Base-by-base conservation (phyloP, 2,329 filamentous ascomycete genomes). In the Fusarium incarnatum region DNA sequence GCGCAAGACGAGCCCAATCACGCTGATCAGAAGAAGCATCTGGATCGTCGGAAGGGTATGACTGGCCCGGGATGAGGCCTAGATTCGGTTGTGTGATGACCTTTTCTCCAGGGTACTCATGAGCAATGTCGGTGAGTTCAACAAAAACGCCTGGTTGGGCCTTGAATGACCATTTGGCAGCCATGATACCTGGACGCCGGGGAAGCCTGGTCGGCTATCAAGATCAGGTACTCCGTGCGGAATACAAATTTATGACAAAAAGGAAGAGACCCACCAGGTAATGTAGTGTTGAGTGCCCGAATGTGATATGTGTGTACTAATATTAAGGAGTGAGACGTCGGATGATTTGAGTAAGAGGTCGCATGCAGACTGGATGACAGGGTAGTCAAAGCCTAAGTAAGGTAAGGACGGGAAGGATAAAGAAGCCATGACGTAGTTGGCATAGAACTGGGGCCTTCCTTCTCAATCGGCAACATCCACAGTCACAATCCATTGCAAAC, bases 1-100 rank as follows among this genome's bases (percentile, higher is more conserved):
- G 71, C 3, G 79, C 73, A 37, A 89, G 84, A 16, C 85, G 81
- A 57, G 81, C 79, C 88, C 88, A 90, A 67, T 85, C 85, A 2
- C 82, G 85, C 41, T 81, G 74, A 63, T 73, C 66, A 5, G 52
- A 23, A 1, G 64, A 23, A 1, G 64, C 41, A 18, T 59, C 49
- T 30, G 70, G 66, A 12, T 72, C 63, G 65, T 86, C 83, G 44
- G 78, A 80, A 5, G 83, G 80, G 64, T 87, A 87, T 47, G 67
- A 50, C 4, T 80, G 79, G 23, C 81, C 82, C 56, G 85, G 80
- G 40, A 88, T 82, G 15, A 89, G 79, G 22, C 86, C 87, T 30
- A 89, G 85, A 71, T 85, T 85, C 12, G 81, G 79, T 58, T 83
- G 81, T 9, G 83, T 86, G 10, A 70, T 74, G 55, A 80, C 75